These are phyloP conservation scores for Solanum rostratum DNA, from an alignment of 257 asterid genomes.

Conservation along the genomic window DNA sequence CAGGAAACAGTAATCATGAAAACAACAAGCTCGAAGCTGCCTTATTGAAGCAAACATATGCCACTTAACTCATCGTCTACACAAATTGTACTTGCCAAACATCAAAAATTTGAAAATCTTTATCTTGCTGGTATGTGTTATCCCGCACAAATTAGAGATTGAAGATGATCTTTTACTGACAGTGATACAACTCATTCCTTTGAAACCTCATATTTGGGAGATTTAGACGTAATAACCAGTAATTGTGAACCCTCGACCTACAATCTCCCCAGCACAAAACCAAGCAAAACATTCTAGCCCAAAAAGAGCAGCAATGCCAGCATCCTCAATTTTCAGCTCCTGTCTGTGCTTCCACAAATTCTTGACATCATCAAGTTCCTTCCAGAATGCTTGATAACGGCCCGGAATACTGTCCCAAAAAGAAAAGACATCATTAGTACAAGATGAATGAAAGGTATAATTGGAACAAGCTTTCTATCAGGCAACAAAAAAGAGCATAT, in stretches of 20 bases:
- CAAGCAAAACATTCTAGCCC: conserved; percentile 20
- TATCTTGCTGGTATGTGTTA: background rate
- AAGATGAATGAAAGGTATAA: background rate
- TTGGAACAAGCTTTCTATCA: background rate
- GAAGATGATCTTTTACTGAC: background rate
- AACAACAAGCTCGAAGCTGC: background rate
- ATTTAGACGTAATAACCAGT: conserved; percentile 12
- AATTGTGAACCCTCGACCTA: conserved; percentile 17
- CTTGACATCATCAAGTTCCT: conserved; percentile 14
- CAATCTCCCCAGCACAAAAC: conserved; percentile 21
- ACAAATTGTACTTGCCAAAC: background rate
- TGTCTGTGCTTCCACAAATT: conserved; percentile 10
- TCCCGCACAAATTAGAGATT: background rate
- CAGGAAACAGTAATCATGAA: background rate
- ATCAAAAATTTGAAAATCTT: background rate
- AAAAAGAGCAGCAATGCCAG: conserved; percentile 22
- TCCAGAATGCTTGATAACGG: conserved; percentile 7
- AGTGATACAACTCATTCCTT: background rate
- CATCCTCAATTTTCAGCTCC: conserved; percentile 19
- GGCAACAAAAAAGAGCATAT: background rate
- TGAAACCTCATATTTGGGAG: background rate
- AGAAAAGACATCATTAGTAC: background rate
- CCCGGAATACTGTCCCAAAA: conserved; percentile 16
- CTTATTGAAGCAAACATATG: background rate
- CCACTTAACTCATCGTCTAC: background rate